Conservation (phyloP, 352 stramenopile species). For the Thraustochytrium striatum region DNA sequence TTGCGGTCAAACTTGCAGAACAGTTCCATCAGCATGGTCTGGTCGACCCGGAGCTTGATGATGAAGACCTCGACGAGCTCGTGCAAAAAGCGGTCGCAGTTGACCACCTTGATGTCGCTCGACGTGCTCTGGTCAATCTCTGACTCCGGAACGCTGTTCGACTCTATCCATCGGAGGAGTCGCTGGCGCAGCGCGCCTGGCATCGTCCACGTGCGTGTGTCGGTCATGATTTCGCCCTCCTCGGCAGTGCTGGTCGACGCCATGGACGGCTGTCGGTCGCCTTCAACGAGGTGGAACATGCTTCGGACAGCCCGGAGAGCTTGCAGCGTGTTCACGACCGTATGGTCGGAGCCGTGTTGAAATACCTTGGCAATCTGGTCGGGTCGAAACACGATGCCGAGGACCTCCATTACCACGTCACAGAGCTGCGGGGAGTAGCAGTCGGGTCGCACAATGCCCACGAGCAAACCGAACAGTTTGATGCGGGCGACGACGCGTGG, state of each 20-base stretch:
- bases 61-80: constrained; percentile 16
- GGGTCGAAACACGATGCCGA: constrained; percentile 4
- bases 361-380: constrained; percentile 7
- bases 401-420: constrained; percentile 11
- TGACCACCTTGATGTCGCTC: constrained; percentile 37
- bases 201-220: not conserved
- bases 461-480: constrained; percentile 32
- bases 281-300: constrained; percentile 24
- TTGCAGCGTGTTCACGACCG: not conserved
- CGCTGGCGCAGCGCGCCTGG: constrained; percentile 6
- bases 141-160: not conserved
- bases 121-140: constrained; percentile 1
- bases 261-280: not conserved
- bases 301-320: not conserved
- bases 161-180: constrained; percentile 8
- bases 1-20: constrained; percentile 45
- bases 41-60: constrained; percentile 22
- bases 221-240: not conserved
- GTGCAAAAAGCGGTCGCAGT: constrained; percentile 4
- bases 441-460: constrained; percentile 16
- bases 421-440: constrained; percentile 6
- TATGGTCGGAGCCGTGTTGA: not conserved
- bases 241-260: not conserved
- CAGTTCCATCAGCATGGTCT: constrained; percentile 39
- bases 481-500: constrained; percentile 11